Conservation (phyloP, 2,329 filamentous ascomycete genomes). For the Aspergillus puulaauensis region DNA sequence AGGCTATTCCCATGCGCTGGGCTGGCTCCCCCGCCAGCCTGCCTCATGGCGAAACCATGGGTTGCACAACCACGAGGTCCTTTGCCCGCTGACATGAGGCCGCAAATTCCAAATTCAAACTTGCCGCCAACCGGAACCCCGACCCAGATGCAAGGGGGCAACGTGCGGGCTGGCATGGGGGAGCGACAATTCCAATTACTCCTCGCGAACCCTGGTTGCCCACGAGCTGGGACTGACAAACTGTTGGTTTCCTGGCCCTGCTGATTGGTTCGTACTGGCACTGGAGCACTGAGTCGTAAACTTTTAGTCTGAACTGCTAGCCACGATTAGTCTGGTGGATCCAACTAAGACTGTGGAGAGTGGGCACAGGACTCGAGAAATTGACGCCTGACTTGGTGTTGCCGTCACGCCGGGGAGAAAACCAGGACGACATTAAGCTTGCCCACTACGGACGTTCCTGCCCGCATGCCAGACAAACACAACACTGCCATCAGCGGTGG, state of each 20-base stretch:
- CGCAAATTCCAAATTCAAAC: background rate
- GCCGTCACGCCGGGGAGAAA: background rate
- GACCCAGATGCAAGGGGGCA: background rate
- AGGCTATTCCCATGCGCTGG: background rate
- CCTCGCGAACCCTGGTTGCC: background rate
- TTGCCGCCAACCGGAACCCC: background rate
- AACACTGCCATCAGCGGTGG: background rate
- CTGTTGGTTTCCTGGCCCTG: background rate
- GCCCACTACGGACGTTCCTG: background rate
- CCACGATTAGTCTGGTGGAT: background rate
- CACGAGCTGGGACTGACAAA: background rate
- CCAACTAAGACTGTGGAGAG: background rate
- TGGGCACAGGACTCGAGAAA: background rate
- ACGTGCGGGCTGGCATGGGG: background rate
- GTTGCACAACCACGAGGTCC: background rate
- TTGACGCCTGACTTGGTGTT: background rate
- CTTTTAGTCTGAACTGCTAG: background rate
- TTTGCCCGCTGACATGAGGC: background rate
- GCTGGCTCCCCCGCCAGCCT: background rate
- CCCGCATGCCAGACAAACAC: background rate
- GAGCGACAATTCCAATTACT: background rate
- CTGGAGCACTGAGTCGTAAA: background rate
- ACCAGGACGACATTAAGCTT: background rate
- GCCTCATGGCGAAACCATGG: background rate
- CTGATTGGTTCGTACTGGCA: background rate